Evolutionary conservation across 2,329 filamentous ascomycete species (phyloP).

Genomic region (Diaporthe vaccinii): DNA sequence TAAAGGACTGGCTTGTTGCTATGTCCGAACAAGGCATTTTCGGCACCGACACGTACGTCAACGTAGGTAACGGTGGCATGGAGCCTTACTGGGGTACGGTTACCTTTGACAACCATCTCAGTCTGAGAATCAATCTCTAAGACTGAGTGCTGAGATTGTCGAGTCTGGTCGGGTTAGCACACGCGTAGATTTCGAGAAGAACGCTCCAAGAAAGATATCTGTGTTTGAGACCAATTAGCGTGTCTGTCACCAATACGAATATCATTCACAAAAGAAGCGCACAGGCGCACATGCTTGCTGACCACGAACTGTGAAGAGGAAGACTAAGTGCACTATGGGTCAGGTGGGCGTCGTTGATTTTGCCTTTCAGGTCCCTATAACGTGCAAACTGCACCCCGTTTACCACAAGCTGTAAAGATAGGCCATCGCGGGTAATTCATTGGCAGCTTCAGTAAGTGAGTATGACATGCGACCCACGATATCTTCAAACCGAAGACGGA

Average conservation of each 20-base stretch:
- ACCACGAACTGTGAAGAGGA: not conserved
- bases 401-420: too few relatives aligned
- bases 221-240: not conserved
- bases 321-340: not conserved
- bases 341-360: not conserved
- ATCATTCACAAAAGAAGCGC: not conserved
- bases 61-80: conserved; percentile 57
- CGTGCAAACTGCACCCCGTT: too few relatives aligned
- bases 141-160: not conserved
- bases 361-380: not conserved
- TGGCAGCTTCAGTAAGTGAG: not conserved
- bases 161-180: too few relatives aligned
- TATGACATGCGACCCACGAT: not conserved
- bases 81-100: conserved; percentile 46
- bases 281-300: not conserved
- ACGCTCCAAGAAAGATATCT: not conserved
- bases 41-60: conserved; percentile 54
- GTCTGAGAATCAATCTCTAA: conserved; percentile 44
- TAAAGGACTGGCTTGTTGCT: conserved; percentile 57
- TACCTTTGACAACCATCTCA: conserved; percentile 45
- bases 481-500: not conserved
- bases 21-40: conserved; percentile 55
- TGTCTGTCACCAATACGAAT: too few relatives aligned
- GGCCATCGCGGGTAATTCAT: not conserved
- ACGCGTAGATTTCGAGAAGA: too few relatives aligned